A percentile compares a stretch with the other conserved stretches of the same genome.
phyloP scores from a whole-genome alignment of 805 yeast species.

The Pichia heedii region DNA sequence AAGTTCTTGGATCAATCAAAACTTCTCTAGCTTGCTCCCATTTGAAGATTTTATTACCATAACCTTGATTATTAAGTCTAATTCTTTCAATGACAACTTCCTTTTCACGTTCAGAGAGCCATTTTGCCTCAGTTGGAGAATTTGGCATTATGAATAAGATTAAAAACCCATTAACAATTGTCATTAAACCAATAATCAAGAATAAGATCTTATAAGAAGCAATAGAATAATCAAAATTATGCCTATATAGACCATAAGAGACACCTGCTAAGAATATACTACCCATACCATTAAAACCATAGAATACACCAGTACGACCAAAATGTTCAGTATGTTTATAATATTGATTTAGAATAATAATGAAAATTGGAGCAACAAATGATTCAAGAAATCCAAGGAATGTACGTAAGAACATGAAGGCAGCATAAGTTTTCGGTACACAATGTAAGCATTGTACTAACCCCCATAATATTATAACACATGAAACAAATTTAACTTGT shows the following conservation, averaged over 20 bases:
- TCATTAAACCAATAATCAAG: constrained; percentile 50
- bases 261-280: constrained; percentile 41
- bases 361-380: constrained; percentile 25
- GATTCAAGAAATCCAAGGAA: constrained; percentile 37
- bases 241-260: constrained; percentile 37
- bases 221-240: constrained; percentile 14
- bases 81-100: constrained; percentile 23
- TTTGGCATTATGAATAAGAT: constrained; percentile 35
- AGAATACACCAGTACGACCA: constrained; percentile 19
- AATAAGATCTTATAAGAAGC: constrained; percentile 54
- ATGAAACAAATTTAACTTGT: constrained; percentile 28
- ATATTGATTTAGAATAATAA: constrained; percentile 25
- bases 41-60: constrained; percentile 30
- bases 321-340: constrained; percentile 23
- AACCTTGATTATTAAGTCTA: constrained; percentile 30
- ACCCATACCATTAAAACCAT: constrained; percentile 35
- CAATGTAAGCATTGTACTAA: constrained; percentile 40
- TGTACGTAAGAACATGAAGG: constrained; percentile 37
- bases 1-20: constrained; percentile 41
- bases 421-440: constrained; percentile 34
- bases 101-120: constrained; percentile 31
- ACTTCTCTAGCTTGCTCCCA: constrained; percentile 49
- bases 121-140: constrained; percentile 27
- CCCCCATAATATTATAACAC: constrained; percentile 38
- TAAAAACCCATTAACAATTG: constrained; percentile 41